These are phyloP conservation scores for Puccinia novopanici DNA, from an alignment of 1,284 basidiomycete species.

Conservation along the genomic window DNA sequence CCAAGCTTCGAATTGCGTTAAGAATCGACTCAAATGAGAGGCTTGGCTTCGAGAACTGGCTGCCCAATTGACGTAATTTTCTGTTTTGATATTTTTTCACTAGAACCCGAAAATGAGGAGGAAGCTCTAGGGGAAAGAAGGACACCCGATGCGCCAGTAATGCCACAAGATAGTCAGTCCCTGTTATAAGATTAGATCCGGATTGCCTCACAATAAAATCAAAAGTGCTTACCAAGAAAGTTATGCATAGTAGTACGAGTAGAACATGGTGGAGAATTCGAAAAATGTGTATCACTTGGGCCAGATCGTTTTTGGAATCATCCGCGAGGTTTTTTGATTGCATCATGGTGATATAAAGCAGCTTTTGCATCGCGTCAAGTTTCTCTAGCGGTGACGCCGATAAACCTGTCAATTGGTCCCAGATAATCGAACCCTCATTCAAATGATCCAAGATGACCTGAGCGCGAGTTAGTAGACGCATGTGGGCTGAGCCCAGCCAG, in stretches of 20 bases:
- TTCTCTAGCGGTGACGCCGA: not conserved
- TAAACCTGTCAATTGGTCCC: not conserved
- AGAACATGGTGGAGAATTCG: not conserved
- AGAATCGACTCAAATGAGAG: not conserved
- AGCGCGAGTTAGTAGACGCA: not conserved
- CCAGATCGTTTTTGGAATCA: no score
- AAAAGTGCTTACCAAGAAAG: not conserved
- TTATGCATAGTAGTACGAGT: not conserved
- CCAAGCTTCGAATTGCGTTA: not conserved
- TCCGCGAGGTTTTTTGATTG: not conserved
- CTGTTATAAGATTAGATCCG: not conserved
- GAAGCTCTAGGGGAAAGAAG: not conserved
- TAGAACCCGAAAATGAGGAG: not conserved
- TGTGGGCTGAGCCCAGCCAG: not conserved
- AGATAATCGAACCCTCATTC: not conserved
- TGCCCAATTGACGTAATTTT: not conserved
- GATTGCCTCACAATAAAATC: not conserved
- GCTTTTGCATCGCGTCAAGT: not conserved
- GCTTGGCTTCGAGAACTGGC: not conserved
- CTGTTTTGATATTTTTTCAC: not conserved
- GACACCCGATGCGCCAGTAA: not conserved
- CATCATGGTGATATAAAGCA: not conserved
- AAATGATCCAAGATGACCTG: not conserved
- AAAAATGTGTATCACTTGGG: not conserved
- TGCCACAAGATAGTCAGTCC: not conserved